These are phyloP conservation scores for Ampelocalamus luodianensis DNA, from an alignment of 176 grass and related monocot species.

Conservation along the genomic window DNA sequence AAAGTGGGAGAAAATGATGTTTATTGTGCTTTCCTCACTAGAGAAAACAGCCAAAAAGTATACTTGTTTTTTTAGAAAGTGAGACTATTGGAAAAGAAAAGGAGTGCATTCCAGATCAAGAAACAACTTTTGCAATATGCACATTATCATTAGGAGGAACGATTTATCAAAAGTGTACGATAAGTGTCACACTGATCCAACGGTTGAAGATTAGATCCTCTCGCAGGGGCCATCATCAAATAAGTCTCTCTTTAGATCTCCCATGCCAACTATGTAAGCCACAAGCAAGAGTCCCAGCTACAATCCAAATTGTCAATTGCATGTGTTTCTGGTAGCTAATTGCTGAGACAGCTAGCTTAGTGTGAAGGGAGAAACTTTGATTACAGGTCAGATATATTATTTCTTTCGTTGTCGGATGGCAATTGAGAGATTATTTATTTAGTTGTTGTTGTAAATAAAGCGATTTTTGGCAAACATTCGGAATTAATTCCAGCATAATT, in stretches of 20 bases:
- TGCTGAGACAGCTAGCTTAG: neutral
- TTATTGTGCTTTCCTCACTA: neutral
- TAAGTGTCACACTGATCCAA: no score
- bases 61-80: neutral
- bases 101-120: neutral
- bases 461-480: no score
- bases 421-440: neutral
- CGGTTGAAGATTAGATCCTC: no score
- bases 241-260: no score
- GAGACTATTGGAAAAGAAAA: neutral
- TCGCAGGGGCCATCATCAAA: no score
- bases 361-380: neutral
- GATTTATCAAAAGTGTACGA: neutral
- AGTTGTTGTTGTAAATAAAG: no score
- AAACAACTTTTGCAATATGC: neutral
- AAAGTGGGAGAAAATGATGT: constrained; percentile 18
- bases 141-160: neutral
- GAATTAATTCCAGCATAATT: no score
- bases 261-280: no score
- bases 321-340: neutral
- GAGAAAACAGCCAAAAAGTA: neutral
- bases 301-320: no score
- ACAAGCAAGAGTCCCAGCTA: no score
- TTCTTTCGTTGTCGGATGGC: no score
- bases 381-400: neutral